Base-by-base conservation (phyloP, 2,329 filamentous ascomycete genomes). In the Cercospora sojina region DNA sequence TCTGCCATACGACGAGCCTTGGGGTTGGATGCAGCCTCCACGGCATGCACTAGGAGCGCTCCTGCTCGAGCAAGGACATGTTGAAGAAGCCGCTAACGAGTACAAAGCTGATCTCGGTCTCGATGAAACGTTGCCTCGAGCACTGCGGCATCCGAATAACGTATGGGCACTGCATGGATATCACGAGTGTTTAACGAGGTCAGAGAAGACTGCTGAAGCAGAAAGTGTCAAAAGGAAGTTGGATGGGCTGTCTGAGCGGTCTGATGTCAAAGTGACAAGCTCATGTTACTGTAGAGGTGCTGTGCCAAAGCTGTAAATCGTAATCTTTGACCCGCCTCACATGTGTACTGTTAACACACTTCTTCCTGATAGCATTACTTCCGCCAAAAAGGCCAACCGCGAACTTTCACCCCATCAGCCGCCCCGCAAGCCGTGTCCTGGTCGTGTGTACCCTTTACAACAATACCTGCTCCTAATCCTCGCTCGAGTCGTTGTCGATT, bases 11-110 rank as follows among this genome's bases (percentile, higher is more conserved):
- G 87, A 89, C 67, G 90, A 92, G 74, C 90, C 90, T 0, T 91
- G 89, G 89, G 89, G 88, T 0, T 92, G 90, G 89, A 91, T 92
- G 89, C 88, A 91, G 72, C 90, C 90, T 0, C 84, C 87, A 0
- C 82, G 89, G 1, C 90, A 92, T 75, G 89, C 89, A 0, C 87
- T 87, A 41, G 89, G 87, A 0, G 90, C 89, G 0, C 79, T 92
- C 3, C 74, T 91, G 20, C 80, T 91, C 1, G 90, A 92, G 73
- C 88, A 90, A 72, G 86, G 84, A 0, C 59, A 29, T 9, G 68
- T 79, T 5, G 74, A 78, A 62, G 77, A 80, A 60, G 80, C 80
- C 5, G 72, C 74, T 13, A 70, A 72, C 8, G 76, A 76, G 10
- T 81, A 81, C 53, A 75, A 71, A 16, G 80, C 77, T 6, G 80